Evolutionary conservation across 2,329 filamentous ascomycete genomes (phyloP).

Genomic region (Xylariaceae sp.): DNA sequence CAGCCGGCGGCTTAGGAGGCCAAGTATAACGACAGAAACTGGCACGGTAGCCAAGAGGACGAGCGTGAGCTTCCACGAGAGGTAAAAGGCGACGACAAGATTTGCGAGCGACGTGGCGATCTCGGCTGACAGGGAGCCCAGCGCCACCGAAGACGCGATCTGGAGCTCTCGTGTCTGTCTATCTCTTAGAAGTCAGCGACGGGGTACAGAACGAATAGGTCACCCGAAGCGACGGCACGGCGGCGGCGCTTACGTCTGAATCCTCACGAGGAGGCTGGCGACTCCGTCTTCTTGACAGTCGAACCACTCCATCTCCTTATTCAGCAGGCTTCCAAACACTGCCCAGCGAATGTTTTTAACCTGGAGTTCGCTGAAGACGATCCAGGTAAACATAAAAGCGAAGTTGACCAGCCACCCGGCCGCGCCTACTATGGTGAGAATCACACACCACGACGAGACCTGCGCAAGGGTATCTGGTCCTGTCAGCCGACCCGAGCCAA

Average conservation of each 20-base stretch:
- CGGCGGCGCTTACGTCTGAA: slow-evolving; percentile 67
- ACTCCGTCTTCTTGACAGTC: slow-evolving; percentile 73
- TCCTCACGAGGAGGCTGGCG: slow-evolving; percentile 68
- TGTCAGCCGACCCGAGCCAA: slow-evolving; percentile 58
- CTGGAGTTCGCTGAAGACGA: slow-evolving; percentile 80
- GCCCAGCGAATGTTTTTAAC: slow-evolving; percentile 65
- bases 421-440: slow-evolving; percentile 64
- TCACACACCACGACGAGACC: slow-evolving; percentile 63
- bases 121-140: slow-evolving; percentile 71
- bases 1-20: slow-evolving; percentile 61
- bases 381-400: slow-evolving; percentile 70
- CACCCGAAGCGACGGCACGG: background rate
- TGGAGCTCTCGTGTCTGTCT: slow-evolving; percentile 86
- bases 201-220: background rate
- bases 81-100: slow-evolving; percentile 72
- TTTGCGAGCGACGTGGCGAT: slow-evolving; percentile 66
- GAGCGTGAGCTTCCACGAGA: slow-evolving; percentile 82
- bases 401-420: slow-evolving; percentile 70
- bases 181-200: slow-evolving; percentile 26
- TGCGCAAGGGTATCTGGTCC: slow-evolving; percentile 54
- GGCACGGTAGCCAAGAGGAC: slow-evolving; percentile 77
- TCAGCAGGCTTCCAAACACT: slow-evolving; percentile 70
- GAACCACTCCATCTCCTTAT: slow-evolving; percentile 80
- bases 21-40: slow-evolving; percentile 63
- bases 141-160: slow-evolving; percentile 74